Base-by-base conservation (phyloP, 2,329 filamentous ascomycete genomes). In the Ophiosphaerella herpotricha region DNA sequence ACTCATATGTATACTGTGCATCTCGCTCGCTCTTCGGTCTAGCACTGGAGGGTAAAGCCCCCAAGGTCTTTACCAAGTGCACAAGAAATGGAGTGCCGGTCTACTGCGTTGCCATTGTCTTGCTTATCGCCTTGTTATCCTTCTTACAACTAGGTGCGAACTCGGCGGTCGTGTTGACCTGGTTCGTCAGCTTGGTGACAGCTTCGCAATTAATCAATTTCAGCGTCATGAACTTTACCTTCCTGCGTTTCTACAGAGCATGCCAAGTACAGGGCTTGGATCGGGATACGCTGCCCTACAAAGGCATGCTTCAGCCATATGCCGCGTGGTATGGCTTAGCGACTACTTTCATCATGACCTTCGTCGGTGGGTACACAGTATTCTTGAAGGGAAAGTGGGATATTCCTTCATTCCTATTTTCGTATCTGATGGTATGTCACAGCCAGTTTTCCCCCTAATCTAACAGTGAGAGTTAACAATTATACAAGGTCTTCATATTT, bases 361-460 rank as follows among this genome's bases (percentile, higher is more conserved):
- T 92, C 59, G 84, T 91, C 1, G 84, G 87, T 7, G 89, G 89
- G 0, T 93, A 91, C 55, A 81, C 85, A 0, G 87, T 92, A 1
- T 94, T 93, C 62, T 68, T 92, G 39, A 85, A 87, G 0, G 79
- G 78, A 3, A 79, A 80, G 4, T 93, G 88, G 89, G 80, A 84
- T 51, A 67, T 88, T 0, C 80, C 86, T 6, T 84, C 82, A 6
- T 94, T 93, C 68, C 71, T 93, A 24, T 90, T 91, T 71, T 88
- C 85, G 72, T 85, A 60, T 33, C 7, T 52, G 16, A 49, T 45
- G 18, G 39, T 52, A 43, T 48, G 36, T 50, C 9, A 37, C 33
- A 32, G 8, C 24, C 6, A 14, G 29, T 13, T 7, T 34, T 5
- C 2, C 3, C 23, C 23, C 8, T 13, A n/a, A n/a, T 12, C 18